A percentile compares a stretch with the other conserved stretches of the same genome.
Conservation (phyloP, 2,329 filamentous ascomycete species). For the Colletotrichum sp. region DNA sequence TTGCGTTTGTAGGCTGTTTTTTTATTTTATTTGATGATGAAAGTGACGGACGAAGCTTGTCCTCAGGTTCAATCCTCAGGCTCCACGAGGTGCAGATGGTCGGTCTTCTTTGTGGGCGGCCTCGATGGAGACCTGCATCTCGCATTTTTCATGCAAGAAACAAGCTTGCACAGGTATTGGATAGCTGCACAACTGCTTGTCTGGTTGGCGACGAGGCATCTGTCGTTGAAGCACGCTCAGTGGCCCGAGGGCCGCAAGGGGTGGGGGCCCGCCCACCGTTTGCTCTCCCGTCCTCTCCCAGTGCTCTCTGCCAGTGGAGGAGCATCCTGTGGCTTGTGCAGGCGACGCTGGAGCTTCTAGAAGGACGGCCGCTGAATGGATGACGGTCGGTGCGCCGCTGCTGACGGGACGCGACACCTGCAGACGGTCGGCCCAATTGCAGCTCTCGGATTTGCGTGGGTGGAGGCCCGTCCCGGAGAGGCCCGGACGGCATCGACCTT, state of each 20-base stretch:
- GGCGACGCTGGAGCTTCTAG: conserved; percentile 7
- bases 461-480: conserved; percentile 17
- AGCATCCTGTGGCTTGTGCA: neutral
- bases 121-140: neutral
- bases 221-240: neutral
- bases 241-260: neutral
- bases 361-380: conserved; percentile 15
- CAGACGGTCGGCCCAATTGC: neutral
- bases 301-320: neutral
- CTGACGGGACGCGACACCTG: conserved; percentile 4
- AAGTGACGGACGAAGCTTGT: neutral
- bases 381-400: conserved; percentile 3
- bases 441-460: neutral
- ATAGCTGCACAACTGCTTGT: conserved; percentile 1
- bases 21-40: neutral
- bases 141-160: neutral
- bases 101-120: neutral
- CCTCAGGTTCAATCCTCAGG: neutral
- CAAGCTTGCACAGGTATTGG: neutral
- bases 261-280: neutral
- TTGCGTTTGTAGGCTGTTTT: neutral
- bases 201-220: conserved; percentile 12
- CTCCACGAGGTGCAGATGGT: neutral
- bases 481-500: conserved; percentile 7
- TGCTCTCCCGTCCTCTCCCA: neutral